These are phyloP conservation scores for Candida morakotiae DNA, from an alignment of 805 yeast species.

Conservation along the genomic window DNA sequence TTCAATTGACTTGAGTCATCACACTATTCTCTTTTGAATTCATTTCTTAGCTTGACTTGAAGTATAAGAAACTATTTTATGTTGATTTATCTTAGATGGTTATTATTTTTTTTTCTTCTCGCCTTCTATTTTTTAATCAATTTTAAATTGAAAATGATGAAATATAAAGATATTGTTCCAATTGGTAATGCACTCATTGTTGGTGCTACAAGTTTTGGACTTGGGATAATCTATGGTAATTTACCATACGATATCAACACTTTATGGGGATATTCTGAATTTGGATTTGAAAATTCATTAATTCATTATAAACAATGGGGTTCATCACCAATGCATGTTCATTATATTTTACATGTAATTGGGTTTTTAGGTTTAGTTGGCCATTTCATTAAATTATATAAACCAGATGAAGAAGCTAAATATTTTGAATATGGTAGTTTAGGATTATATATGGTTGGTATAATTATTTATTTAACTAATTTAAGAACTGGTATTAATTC, in stretches of 20 bases:
- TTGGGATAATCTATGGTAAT: conserved; percentile 77
- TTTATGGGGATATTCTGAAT: conserved; percentile 57
- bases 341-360: conserved; percentile 60
- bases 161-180: conserved; percentile 44
- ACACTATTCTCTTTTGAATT: no score
- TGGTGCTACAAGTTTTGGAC: conserved; percentile 66
- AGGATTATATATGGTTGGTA: conserved; percentile 64
- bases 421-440: conserved; percentile 88
- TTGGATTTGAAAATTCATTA: conserved; percentile 56
- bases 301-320: conserved; percentile 75
- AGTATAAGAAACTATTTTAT: no score
- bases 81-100: no score
- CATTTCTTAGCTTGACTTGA: no score
- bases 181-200: conserved; percentile 40
- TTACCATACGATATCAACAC: conserved; percentile 78
- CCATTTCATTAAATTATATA: conserved; percentile 70
- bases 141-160: conserved; percentile 9
- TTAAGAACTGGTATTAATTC: conserved; percentile 75
- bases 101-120: background rate
- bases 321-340: conserved; percentile 53
- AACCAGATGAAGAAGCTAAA: conserved; percentile 81
- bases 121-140: background rate
- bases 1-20: no score
- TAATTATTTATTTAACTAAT: conserved; percentile 82
- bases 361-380: conserved; percentile 68